phyloP scores from a whole-genome alignment of 768 basidiomycete species.

The Pleurotus salmoneostramineus region DNA sequence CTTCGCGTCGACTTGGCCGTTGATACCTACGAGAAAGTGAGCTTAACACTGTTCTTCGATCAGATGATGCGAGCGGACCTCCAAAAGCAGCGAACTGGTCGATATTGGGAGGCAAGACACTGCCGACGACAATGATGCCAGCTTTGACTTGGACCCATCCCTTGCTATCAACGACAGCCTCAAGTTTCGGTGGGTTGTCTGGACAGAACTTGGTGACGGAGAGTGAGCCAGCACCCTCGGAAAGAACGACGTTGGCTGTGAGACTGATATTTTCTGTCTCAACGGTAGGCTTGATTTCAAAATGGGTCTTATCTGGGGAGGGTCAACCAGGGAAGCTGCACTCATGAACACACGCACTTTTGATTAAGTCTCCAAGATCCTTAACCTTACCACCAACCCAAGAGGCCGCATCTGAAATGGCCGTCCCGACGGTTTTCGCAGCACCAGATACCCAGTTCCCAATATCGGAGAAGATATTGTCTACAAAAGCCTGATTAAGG shows the following conservation, averaged over 20 bases:
- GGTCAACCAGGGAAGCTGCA: not conserved
- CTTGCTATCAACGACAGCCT: not conserved
- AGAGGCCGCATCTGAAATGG: not conserved
- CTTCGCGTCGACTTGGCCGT: not conserved
- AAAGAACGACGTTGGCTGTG: not conserved
- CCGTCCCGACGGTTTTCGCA: not conserved
- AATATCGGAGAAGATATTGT: not conserved
- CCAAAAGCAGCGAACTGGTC: not conserved
- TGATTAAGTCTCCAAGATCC: not conserved
- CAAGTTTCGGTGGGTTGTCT: not conserved
- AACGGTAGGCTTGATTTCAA: not conserved
- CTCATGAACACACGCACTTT: not conserved
- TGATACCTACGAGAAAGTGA: not conserved
- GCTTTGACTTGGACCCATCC: not conserved
- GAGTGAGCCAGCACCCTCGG: not conserved
- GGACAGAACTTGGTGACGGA: not conserved
- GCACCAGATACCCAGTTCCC: not conserved
- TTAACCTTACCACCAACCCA: not conserved
- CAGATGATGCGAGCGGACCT: not conserved
- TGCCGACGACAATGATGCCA: constrained; percentile 11
- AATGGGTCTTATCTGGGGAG: not conserved
- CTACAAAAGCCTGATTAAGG: not conserved
- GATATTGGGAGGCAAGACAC: constrained; percentile 10
- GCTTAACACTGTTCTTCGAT: not conserved
- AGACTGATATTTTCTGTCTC: not conserved